Percentiles rank a stretch among this genome's conserved stretches.
Evolutionary conservation across 202 grass and related monocot species (phyloP).

Genomic region (Setaria viridis): DNA sequence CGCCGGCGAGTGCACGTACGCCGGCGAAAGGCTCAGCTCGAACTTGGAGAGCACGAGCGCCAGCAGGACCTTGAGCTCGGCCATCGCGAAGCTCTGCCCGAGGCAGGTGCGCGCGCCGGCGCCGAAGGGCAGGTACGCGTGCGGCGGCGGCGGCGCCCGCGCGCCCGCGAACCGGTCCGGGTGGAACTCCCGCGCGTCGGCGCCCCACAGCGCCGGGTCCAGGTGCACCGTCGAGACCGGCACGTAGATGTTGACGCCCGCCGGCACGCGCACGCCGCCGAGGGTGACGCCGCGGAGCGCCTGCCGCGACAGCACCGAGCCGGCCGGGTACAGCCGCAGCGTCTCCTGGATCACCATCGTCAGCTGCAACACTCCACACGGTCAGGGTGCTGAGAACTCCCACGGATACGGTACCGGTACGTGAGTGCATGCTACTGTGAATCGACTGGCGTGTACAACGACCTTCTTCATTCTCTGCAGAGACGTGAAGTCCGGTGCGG

Average conservation of each 20-base stretch:
- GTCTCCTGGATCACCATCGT: constrained; percentile 99
- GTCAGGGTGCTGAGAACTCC: background rate
- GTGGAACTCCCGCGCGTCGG: constrained; percentile 61
- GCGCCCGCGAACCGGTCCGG: constrained; percentile 58
- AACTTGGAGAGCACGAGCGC: constrained; percentile 70
- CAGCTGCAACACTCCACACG: constrained; percentile 46
- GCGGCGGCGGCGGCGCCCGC: constrained; percentile 49
- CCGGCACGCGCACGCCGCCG: constrained; percentile 72
- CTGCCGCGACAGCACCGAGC: constrained; percentile 76
- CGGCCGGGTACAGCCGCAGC: constrained; percentile 81
- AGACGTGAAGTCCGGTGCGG: constrained; percentile 38
- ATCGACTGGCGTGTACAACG: background rate
- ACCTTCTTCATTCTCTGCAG: constrained; percentile 84
- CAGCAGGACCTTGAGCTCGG: constrained; percentile 89
- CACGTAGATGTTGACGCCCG: constrained; percentile 76
- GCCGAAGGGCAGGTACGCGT: constrained; percentile 87
- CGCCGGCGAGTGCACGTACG: constrained; percentile 68
- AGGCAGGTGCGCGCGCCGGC: constrained; percentile 84
- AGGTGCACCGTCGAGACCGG: constrained; percentile 74
- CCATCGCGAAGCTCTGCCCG: constrained; percentile 81
- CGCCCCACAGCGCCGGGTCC: constrained; percentile 71
- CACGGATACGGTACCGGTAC: too few relatives aligned
- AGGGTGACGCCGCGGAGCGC: constrained; percentile 63
- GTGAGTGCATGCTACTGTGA: background rate
- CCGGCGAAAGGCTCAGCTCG: constrained; percentile 51